Evolutionary conservation across 495 filamentous ascomycete species (phyloP), one percentile per base, ranked within the genome.

Genomic region (Hypoxylon rickii): DNA sequence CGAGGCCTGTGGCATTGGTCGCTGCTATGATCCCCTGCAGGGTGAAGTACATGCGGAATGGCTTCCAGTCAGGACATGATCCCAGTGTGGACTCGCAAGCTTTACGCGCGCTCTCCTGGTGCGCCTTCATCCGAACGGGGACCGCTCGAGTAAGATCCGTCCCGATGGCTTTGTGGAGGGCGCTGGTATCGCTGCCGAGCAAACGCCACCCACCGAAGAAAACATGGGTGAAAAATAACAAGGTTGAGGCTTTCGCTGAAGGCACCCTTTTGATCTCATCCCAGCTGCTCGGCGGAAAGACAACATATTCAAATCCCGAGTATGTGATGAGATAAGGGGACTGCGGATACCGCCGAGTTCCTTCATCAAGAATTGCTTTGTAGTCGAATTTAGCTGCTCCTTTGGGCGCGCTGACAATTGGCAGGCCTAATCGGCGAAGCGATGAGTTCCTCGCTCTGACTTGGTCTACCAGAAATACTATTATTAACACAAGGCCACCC

Each of bases 11-110:
- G 7, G 44, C 24, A 22, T 46, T 46, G 2, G 29, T 46, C 7
- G 24, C n/a, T 20, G 44, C 29, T 20, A 46, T 36, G 6, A 46
- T 46, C 12, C 3, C 44, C 19, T 33, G 29, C 2, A 34, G n/a
- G 5, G 44, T 46, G n/a, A 46, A 46, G 26, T 33, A 46, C 44
- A 46, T 24, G 21, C 6, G 40, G 13, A 26, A 43, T n/a, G 19
- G 5, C 40, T 43, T 43, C 40, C 40, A 43, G 6, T 43, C 40
- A 12, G 20, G 13, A 7, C 21, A 29, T 2, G 6, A n/a, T 10
- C 40, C 40, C 8, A 43, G 20, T 1, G n/a, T n/a, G 15, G 19
- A 24, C 1, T 43, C 40, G n/a, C 19, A 43, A 7, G 21, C 40
- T 2, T n/a, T n/a, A n/a, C 20, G 20, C 5, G 20, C 19, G 6